These are phyloP conservation scores for Thielaviopsis euricoi DNA, from an alignment of 2,329 filamentous ascomycete genomes.

Conservation along the genomic window DNA sequence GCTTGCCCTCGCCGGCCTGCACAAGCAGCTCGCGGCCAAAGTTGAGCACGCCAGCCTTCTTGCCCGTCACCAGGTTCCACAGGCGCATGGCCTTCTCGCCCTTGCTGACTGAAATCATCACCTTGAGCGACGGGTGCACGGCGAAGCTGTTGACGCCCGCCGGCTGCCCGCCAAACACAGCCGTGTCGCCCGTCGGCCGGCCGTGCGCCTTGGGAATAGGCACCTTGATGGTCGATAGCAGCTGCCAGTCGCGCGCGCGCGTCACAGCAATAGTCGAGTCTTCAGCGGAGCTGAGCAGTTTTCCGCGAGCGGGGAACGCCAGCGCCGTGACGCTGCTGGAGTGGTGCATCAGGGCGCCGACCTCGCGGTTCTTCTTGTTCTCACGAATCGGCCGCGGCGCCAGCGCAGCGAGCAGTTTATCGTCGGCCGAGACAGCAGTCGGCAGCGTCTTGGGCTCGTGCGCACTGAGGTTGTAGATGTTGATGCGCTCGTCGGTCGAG, in stretches of 20 bases:
- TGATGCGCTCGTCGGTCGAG: constrained; percentile 84
- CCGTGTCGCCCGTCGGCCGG: constrained; percentile 78
- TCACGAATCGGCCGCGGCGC: constrained; percentile 60
- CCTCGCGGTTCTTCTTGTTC: constrained; percentile 72
- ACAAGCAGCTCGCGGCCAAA: constrained; percentile 59
- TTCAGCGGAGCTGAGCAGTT: constrained; percentile 74
- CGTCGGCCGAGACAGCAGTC: constrained; percentile 13
- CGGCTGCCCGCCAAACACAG: constrained; percentile 61
- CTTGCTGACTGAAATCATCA: constrained; percentile 85
- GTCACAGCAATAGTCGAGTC: constrained; percentile 86
- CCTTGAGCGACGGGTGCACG: constrained; percentile 87
- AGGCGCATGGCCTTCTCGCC: constrained; percentile 83
- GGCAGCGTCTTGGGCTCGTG: constrained; percentile 35
- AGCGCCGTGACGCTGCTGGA: constrained; percentile 64
- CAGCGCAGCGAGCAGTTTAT: constrained; percentile 47
- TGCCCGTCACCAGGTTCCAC: constrained; percentile 94
- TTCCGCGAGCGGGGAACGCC: constrained; percentile 68
- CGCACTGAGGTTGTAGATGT: constrained; percentile 76
- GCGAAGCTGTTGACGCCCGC: constrained; percentile 91
- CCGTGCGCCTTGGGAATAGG: constrained; percentile 68
- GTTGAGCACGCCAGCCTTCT: constrained; percentile 83
- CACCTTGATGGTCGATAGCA: constrained; percentile 75
- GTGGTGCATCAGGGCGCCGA: constrained; percentile 79
- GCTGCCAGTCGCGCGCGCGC: constrained; percentile 73
- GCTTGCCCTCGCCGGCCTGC: constrained; percentile 59